Evolutionary conservation across 495 filamentous ascomycete species (phyloP).

Genomic region (Rostrohypoxylon terebratum): DNA sequence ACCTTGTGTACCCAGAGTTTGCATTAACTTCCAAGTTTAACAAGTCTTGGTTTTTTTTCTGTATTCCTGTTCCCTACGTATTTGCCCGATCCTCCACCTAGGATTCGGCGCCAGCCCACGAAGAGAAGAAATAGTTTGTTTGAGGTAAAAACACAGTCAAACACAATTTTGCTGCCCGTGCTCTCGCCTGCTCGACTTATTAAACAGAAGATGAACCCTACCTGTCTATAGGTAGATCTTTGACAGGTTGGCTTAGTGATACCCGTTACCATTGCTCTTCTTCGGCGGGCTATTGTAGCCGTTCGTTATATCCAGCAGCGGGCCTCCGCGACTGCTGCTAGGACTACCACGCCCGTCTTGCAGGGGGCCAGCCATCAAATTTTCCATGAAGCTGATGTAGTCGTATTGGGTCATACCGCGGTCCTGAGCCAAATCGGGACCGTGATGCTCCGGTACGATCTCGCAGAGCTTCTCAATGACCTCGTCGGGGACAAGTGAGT

Average conservation of each 20-base stretch:
- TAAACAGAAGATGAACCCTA: neutral
- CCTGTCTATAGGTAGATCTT: neutral
- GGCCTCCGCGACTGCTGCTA: conserved; percentile 12
- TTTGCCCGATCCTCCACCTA: neutral
- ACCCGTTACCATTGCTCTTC: conserved; percentile 45
- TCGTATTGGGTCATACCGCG: conserved; percentile 83
- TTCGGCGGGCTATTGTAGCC: conserved; percentile 51
- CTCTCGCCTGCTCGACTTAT: conserved; percentile 8
- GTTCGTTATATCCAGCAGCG: conserved; percentile 49
- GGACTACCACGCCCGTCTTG: neutral
- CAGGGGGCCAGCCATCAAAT: conserved; percentile 62
- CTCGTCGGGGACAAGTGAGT: conserved; percentile 93
- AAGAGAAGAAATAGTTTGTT: neutral
- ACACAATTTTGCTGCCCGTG: neutral
- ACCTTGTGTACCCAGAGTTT: neutral
- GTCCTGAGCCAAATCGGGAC: conserved; percentile 83
- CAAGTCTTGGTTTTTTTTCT: neutral
- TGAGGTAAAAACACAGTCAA: conserved; percentile 28
- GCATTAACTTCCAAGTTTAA: neutral
- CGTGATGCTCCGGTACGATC: conserved; percentile 83
- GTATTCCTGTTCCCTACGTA: neutral
- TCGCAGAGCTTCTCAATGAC: conserved; percentile 90
- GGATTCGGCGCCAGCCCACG: conserved; percentile 3
- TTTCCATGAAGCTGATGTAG: conserved; percentile 94
- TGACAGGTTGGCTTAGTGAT: conserved; percentile 15